Conservation (phyloP, 2,329 filamentous ascomycete genomes). For the Neoscytalidium dimidiatum region DNA sequence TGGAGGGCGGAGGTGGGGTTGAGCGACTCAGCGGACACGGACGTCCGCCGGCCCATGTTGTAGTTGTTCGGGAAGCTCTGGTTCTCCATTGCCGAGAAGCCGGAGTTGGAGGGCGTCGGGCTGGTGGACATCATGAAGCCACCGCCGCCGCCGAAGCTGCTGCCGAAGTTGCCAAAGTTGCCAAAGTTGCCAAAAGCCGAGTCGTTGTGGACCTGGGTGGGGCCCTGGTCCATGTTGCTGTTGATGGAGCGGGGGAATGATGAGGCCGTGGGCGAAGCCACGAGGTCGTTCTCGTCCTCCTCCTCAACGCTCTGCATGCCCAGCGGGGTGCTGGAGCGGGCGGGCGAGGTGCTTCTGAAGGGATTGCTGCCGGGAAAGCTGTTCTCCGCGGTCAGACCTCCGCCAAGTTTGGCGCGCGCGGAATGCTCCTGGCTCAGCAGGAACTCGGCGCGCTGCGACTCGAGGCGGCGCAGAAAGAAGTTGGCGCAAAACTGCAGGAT, state of each 20-base stretch:
- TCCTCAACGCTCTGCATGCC: conserved; percentile 69
- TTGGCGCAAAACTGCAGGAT: conserved; percentile 71
- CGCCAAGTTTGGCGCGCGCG: conserved; percentile 27
- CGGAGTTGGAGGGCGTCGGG: conserved; percentile 42
- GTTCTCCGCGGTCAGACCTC: conserved; percentile 64
- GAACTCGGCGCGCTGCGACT: conserved; percentile 63
- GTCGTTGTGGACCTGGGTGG: conserved; percentile 40
- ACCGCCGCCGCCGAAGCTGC: conserved; percentile 32
- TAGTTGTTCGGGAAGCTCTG: conserved; percentile 88
- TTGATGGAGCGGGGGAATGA: conserved; percentile 47
- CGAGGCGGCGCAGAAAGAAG: conserved; percentile 66
- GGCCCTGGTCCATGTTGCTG: conserved; percentile 41
- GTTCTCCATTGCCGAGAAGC: conserved; percentile 53
- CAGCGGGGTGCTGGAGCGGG: conserved; percentile 46
- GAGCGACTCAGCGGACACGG: conserved; percentile 93
- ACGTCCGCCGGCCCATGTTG: conserved; percentile 89
- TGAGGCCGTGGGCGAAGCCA: conserved; percentile 70
- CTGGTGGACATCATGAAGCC: conserved; percentile 31
- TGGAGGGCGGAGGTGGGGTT: conserved; percentile 82
- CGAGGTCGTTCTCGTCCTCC: conserved; percentile 77
- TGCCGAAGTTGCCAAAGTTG: conserved; percentile 30
- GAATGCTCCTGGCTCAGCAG: conserved; percentile 52
- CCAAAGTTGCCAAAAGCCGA: conserved; percentile 39
- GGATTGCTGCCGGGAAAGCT: conserved; percentile 80
- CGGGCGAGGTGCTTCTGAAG: conserved; percentile 50